phyloP scores from a whole-genome alignment of 2,329 filamentous ascomycete species.

The Aspergillus tamarii region DNA sequence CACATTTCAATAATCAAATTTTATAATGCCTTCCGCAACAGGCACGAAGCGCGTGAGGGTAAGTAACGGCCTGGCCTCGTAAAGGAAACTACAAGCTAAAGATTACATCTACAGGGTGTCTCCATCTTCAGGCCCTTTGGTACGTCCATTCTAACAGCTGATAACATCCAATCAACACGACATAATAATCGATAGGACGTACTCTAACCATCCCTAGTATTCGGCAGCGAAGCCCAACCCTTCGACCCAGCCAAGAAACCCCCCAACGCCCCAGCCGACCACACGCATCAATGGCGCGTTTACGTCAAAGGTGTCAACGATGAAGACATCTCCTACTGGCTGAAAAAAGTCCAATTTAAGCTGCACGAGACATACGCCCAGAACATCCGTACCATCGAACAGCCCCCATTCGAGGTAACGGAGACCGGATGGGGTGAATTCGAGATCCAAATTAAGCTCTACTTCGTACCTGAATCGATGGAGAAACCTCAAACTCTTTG shows the following conservation, averaged over 20 bases:
- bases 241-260: constrained; percentile 79
- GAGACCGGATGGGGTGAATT: constrained; percentile 99
- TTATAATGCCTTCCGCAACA: constrained; percentile 56
- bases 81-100: constrained; percentile 24
- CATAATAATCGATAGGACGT: neutral
- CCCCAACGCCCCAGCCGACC: constrained; percentile 76
- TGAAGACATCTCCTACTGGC: constrained; percentile 91
- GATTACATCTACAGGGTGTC: constrained; percentile 38
- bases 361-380: constrained; percentile 96
- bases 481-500: constrained; percentile 97
- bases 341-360: constrained; percentile 97
- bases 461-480: constrained; percentile 82
- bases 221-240: constrained; percentile 77
- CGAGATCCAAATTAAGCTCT: constrained; percentile 91
- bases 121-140: constrained; percentile 53
- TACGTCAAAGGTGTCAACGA: constrained; percentile 90
- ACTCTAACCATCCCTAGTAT: constrained; percentile 56
- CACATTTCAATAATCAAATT: neutral
- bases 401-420: constrained; percentile 77
- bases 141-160: constrained; percentile 25
- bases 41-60: constrained; percentile 59
- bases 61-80: constrained; percentile 20
- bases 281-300: constrained; percentile 96
- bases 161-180: neutral
- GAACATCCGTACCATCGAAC: constrained; percentile 81